A percentile compares a stretch with the other conserved stretches of the same genome.
phyloP scores from a whole-genome alignment of 2,329 filamentous ascomycete genomes.

The Fusarium tuaranense region DNA sequence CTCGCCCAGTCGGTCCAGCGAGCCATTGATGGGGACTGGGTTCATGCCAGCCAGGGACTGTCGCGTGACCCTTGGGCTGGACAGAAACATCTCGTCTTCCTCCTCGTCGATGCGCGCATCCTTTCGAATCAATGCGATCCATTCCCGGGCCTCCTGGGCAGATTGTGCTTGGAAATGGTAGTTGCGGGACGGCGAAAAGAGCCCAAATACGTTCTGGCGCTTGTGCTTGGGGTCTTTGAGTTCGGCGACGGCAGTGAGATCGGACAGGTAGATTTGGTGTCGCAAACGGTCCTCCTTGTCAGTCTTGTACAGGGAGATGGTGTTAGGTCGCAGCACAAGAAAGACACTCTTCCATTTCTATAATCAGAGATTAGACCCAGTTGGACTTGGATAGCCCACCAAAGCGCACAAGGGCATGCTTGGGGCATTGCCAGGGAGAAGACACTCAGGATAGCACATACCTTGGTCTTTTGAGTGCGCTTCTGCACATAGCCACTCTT shows the following conservation, averaged over 20 bases:
- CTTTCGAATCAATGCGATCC: conserved; percentile 84
- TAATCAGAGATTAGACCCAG: conserved; percentile 1
- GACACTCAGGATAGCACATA: conserved; percentile 50
- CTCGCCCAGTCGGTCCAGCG: conserved; percentile 44
- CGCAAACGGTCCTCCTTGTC: conserved; percentile 90
- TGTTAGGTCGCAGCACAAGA: conserved; percentile 89
- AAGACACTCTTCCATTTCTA: conserved; percentile 92
- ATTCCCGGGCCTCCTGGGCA: conserved; percentile 81
- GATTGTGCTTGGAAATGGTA: conserved; percentile 87
- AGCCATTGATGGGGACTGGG: conserved; percentile 30
- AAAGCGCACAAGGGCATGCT: not conserved
- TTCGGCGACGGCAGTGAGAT: conserved; percentile 89
- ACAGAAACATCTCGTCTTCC: conserved; percentile 83
- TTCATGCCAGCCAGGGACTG: conserved; percentile 52
- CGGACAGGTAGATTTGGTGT: conserved; percentile 87
- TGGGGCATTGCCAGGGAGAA: not conserved
- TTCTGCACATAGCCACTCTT: conserved; percentile 90
- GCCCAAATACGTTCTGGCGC: conserved; percentile 87
- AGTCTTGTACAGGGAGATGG: conserved; percentile 93
- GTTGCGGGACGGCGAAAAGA: conserved; percentile 92
- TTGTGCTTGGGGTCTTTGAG: conserved; percentile 91
- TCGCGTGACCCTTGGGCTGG: conserved; percentile 70
- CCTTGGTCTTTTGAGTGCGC: conserved; percentile 94
- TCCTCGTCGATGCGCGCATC: conserved; percentile 89
- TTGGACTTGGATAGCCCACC: conserved; percentile 33